Base-by-base conservation (phyloP, 2,329 filamentous ascomycete genomes). In the Aureobasidium uvarum region DNA sequence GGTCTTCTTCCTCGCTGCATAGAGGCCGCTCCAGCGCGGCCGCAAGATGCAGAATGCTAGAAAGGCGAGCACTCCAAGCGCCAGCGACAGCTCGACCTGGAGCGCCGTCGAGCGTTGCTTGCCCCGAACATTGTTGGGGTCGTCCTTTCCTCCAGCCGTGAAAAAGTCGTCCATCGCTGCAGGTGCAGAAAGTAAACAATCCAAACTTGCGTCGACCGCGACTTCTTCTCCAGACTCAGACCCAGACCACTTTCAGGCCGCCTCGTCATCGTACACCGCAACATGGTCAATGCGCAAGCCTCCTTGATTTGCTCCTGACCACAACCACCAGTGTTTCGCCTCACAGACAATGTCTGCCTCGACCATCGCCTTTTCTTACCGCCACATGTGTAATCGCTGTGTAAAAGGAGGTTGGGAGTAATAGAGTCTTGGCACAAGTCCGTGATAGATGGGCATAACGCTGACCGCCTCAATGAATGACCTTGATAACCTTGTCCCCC, bases 21-120 rank as follows among this genome's bases (percentile, higher is more conserved):
- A 99, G 1, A 99, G 84, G 25, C 88, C 84, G 56, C 91, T 89
- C 95, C 95, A 99, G 86, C 92, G 87, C 69, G 93, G 92, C 56
- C 95, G 89, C 31, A 99, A 81, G 79, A 91, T 86, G 74, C 91
- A 95, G 71, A 96, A 96, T 23, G 86, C 81, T 38, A 92, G 68
- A 72, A 95, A 91, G 38, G 90, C 90, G 6, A 83, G 81, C 50
- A 89, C 69, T 38, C 91, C 92, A 41, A 96, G 80, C 5, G 83
- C 78, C 48, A 90, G 74, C 8, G 91, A 94, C 71, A 96, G 81
- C 66, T 87, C 83, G 60, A 92, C 83, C 78, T 96, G 91, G 59
- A 84, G 80, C 23, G 76, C 76, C 2, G 81, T 78, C 13, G 60
- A 39, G 16, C 60, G 46, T 25, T 52, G 60, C 25, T 63, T 54